Evolutionary conservation across 768 basidiomycete species (phyloP), one percentile per base, ranked within the genome.

Genomic region (Zangia roseola): DNA sequence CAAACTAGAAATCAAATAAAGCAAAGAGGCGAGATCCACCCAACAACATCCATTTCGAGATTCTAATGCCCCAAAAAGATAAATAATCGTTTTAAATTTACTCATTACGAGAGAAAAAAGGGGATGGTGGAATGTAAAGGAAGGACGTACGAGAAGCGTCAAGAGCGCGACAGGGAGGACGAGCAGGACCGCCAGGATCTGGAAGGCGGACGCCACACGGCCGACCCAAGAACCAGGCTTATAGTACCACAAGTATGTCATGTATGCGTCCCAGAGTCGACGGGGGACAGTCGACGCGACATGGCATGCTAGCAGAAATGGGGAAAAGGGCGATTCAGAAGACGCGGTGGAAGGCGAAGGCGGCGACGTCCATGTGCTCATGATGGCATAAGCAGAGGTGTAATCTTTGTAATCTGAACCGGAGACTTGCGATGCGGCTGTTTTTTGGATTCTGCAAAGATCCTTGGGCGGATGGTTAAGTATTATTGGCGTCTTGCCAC

Each of bases 151-250:
- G 47, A 91, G 67, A 53, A 88, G 71, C 4, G 83, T 85, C 36
- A 91, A 69, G 43, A 84, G 68, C 47, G 84, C 60, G 43, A 88
- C 69, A 4, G 78, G 78, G 16, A 72, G 45, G 49, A 77, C 60
- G 48, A 71, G 57, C 30, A 86, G 19, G 49, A 75, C 66, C 20
- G 88, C 84, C 52, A 90, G 74, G 40, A 88, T 64, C 47, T 87
- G 84, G 57, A 77, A 85, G 6, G 72, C 71, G 34, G 77, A 83
- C 16, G 88, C 86, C 30, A 78, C 72, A 51, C 75, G 78, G 34
- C 75, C 78, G 40, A 91, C 83, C 82, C 80, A 85, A 4, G 89
- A 90, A 34, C 74, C 70, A 3, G 79, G 72, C 39, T 78, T 63
- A 58, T 87, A 88, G 57, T 77, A 68, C 79, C 81, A 85, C 20